Evolutionary conservation across 139 green algal genomes (phyloP).

Genomic region (Desmodesmus armatus): DNA sequence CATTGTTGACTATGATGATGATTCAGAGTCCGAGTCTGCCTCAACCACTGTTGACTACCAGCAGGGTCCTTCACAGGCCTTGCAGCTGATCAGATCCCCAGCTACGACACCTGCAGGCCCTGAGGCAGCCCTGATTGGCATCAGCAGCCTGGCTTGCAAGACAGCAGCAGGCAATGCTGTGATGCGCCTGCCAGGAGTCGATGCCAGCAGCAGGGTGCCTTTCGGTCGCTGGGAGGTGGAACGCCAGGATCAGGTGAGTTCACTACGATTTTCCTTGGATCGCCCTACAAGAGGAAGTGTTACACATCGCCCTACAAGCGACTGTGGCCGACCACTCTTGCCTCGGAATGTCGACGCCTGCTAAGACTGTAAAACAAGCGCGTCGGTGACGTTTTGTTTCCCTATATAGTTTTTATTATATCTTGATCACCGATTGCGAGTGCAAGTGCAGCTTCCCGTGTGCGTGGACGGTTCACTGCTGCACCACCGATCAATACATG

Average conservation of each 20-base stretch:
- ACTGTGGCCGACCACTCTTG: no score
- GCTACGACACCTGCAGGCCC: background rate
- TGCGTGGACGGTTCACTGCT: no score
- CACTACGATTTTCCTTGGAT: no score
- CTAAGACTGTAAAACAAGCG: no score
- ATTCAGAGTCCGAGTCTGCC: background rate
- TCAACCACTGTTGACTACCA: background rate
- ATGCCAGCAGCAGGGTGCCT: slow-evolving; percentile 56
- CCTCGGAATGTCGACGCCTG: no score
- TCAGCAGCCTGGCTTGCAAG: background rate
- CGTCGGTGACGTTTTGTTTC: no score
- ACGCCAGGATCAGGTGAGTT: background rate
- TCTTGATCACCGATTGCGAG: no score
- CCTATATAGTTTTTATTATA: no score
- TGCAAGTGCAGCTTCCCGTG: no score
- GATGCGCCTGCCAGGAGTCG: background rate
- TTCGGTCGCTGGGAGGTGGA: slow-evolving; percentile 70
- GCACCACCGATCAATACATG: no score
- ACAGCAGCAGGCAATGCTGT: background rate
- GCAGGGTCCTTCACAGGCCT: background rate
- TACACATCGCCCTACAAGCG: no score
- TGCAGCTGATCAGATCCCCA: background rate
- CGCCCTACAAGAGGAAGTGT: no score
- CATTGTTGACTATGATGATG: background rate
- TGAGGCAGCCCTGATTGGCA: background rate